phyloP scores from a whole-genome alignment of 768 basidiomycete species.

The Lactifluus subvellereus region DNA sequence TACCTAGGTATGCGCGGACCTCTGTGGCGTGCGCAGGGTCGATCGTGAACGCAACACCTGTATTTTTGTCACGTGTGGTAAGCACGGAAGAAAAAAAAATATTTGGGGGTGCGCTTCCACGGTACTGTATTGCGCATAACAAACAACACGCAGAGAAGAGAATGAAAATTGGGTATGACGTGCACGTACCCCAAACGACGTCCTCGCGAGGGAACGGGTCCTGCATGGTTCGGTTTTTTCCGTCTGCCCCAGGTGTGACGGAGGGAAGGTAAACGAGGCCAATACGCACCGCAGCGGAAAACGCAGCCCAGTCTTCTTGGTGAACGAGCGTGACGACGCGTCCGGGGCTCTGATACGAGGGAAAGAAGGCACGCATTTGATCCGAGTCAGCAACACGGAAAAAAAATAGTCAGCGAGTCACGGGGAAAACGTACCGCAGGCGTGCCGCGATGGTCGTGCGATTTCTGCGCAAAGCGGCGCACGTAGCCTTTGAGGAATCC shows the following conservation, averaged over 20 bases:
- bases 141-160: background rate
- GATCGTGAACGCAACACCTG: slow-evolving; percentile 84
- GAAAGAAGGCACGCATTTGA: no score
- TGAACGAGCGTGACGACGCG: slow-evolving; percentile 87
- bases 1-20: slow-evolving; percentile 81
- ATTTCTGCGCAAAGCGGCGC: slow-evolving; percentile 83
- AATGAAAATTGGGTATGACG: background rate
- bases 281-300: slow-evolving; percentile 57
- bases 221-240: slow-evolving; percentile 30
- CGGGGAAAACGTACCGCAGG: slow-evolving; percentile 36
- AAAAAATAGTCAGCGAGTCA: background rate
- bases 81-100: no score
- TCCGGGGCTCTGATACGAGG: slow-evolving; percentile 57
- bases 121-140: no score
- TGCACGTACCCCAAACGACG: slow-evolving; percentile 71
- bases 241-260: background rate
- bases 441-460: slow-evolving; percentile 90
- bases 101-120: no score
- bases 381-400: no score
- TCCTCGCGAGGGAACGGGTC: slow-evolving; percentile 69
- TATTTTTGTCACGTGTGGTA: background rate
- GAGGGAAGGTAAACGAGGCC: background rate
- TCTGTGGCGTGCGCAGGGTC: slow-evolving; percentile 68
- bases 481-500: slow-evolving; percentile 91
- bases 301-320: slow-evolving; percentile 79